Conservation (phyloP, 1,284 basidiomycete species). For the Erythrobasidium hasegawianum region DNA sequence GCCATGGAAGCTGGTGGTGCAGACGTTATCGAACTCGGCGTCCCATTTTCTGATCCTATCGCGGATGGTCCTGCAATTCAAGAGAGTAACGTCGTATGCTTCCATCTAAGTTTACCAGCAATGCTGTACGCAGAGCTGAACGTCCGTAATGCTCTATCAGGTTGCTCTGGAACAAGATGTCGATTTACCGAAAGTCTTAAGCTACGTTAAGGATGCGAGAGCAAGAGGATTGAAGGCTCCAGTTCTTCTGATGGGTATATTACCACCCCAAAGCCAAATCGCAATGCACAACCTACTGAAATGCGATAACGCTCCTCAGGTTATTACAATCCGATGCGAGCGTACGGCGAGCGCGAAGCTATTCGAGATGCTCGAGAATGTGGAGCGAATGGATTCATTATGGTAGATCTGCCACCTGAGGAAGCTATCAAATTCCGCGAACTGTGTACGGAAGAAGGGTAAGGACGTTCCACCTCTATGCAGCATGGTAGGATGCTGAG, state of each 20-base stretch:
- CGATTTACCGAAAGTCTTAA: constrained; percentile 70
- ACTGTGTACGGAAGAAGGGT: constrained; percentile 78
- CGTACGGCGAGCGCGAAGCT: constrained; percentile 90
- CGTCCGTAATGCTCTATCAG: constrained; percentile 52
- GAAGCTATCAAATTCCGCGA: constrained; percentile 86
- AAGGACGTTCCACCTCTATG: constrained; percentile 47
- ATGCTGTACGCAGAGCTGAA: constrained; percentile 8
- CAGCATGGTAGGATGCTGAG: neutral
- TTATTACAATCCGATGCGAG: constrained; percentile 92
- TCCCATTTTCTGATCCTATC: constrained; percentile 95
- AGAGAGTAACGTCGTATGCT: constrained; percentile 76
- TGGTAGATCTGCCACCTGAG: constrained; percentile 96
- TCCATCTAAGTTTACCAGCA: neutral
- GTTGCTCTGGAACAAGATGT: constrained; percentile 74
- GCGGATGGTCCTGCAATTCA: constrained; percentile 92
- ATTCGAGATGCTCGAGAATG: constrained; percentile 81
- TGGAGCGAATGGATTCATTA: constrained; percentile 94
- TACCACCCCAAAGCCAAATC: too few relatives aligned
- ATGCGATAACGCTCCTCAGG: constrained; percentile 55
- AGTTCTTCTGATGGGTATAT: constrained; percentile 85
- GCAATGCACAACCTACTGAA: too few relatives aligned
- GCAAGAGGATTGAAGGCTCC: constrained; percentile 75
- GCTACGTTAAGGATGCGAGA: constrained; percentile 73
- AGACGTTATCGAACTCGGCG: constrained; percentile 92
- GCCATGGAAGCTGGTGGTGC: constrained; percentile 88